Base-by-base conservation (phyloP, 2,329 filamentous ascomycete genomes). In the Cryphonectria japonica region DNA sequence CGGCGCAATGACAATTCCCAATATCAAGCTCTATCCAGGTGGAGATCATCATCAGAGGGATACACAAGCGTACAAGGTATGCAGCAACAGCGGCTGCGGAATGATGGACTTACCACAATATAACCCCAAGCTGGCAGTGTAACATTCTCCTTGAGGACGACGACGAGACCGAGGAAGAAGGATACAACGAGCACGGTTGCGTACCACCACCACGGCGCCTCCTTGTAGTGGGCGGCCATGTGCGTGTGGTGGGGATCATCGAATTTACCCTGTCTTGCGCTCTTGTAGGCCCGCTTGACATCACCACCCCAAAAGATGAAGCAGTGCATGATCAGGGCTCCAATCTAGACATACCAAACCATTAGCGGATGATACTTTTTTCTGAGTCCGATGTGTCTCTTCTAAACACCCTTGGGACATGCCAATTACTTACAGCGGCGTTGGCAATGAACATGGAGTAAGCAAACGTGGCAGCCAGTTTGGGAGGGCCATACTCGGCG, bases 381-480 rank as follows among this genome's bases (percentile, higher is more conserved):
- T 13, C 5, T 19, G 3, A 39, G 37, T 39, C 37, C 9, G 8
- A 39, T 39, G 34, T 6, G 34, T 3, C 34, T 34, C 34, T 39
- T 2, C 37, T 39, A 3, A 13, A 29, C 3, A 7, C 13, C 16
- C 1, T 1, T n/a, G 0, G 5, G 16, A 16, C 46, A 3, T 16
- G 43, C 16, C 4, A 14, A n/a, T n/a, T 60, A 82, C 84, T 77
- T 78, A 86, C 84, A 43, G 87, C 86, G 72, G 85, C 84, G 76
- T 88, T 88, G 2, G 86, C 85, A 80, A 88, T 88, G 72, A 89
- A 84, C 80, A 88, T 82, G 1, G 83, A 78, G 61, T 84, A 87
- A 0, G 85, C 86, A 73, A 88, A 88, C 0, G 78, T 82, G 1
- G 85, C 86, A 0, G 82, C 82, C 2, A 89, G 76, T 9, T 76